Evolutionary conservation across 2,329 filamentous ascomycete species (phyloP), one percentile per base, ranked within the genome.

Genomic region (Corniculantispora saksenae): DNA sequence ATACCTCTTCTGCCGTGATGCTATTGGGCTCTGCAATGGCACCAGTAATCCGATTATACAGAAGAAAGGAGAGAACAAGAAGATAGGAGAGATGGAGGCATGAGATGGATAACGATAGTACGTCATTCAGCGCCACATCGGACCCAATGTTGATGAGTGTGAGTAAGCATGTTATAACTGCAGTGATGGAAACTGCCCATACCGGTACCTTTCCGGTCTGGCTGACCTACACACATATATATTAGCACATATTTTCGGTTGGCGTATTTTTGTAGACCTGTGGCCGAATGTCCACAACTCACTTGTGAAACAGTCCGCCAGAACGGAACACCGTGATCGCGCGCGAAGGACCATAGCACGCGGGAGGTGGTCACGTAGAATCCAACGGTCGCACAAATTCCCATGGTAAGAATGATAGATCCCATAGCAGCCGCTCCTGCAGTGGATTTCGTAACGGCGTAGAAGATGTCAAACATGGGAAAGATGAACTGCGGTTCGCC

Each of bases 391-490:
- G 81, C 81, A 29, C 79, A 82, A 1, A 80, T 79, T 4, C 81
- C 74, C 29, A 84, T 80, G n/a, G 84, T 72, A 3, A 84, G 77
- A 6, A 86, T 73, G 27, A 87, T 78, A 8, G 78, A 73, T 0
- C 80, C 78, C 80, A 87, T 84, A 27, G 82, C 79, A 2, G 80
- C 80, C 0, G 84, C 80, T 0, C 81, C 84, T 0, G 79, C 79
- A 3, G 78, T 72, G 19, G 80, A 82, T 2, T 79, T 74, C 3
- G 84, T 83, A 1, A 81, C 81, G 45, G 85, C 80, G 66, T 79
- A 79, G 66, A 87, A 87, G 25, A 88, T 80, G 57, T 86, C 79
- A 70, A 89, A 87, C 67, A 87, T 86, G 0, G 87, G 85, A 53
- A 84, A 86, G 0, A 54, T 53, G 48, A 53, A 61, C 48, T 54